Evolutionary conservation across 2,329 filamentous ascomycete genomes (phyloP).

Genomic region (Nigrospora oryzae): DNA sequence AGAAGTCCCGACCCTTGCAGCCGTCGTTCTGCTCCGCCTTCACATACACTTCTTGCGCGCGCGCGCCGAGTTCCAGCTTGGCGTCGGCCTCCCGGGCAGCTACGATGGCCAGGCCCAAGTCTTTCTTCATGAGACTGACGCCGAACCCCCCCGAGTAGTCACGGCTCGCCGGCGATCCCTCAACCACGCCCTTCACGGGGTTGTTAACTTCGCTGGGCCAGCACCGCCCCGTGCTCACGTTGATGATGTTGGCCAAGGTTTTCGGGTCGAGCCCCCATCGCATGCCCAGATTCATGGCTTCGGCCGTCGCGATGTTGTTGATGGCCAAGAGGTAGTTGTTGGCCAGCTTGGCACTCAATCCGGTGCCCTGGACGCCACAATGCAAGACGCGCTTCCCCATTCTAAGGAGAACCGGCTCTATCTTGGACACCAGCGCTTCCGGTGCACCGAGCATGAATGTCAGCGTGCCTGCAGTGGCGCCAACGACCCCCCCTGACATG

Average conservation of each 20-base stretch:
- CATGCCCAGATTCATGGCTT: conserved; percentile 59
- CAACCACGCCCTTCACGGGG: conserved; percentile 77
- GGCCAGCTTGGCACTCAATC: conserved; percentile 84
- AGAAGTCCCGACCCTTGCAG: conserved; percentile 69
- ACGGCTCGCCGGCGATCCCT: conserved; percentile 63
- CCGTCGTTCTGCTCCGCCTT: conserved; percentile 50
- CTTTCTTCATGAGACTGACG: conserved; percentile 72
- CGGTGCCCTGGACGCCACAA: conserved; percentile 75
- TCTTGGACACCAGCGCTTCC: conserved; percentile 48
- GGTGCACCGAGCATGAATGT: conserved; percentile 91
- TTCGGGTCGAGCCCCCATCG: conserved; percentile 50
- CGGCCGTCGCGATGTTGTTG: conserved; percentile 71
- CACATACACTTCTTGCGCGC: conserved; percentile 60
- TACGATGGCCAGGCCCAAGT: conserved; percentile 63
- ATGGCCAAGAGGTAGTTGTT: conserved; percentile 96
- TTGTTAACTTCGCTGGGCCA: conserved; percentile 98
- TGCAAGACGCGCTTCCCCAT: conserved; percentile 88
- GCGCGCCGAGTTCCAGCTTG: conserved; percentile 53
- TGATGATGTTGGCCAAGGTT: conserved; percentile 77
- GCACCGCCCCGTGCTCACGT: conserved; percentile 86
- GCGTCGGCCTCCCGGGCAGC: conserved; percentile 62
- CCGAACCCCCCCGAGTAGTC: conserved; percentile 76
- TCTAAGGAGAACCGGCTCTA: conserved; percentile 60
- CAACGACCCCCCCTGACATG: conserved; percentile 94
- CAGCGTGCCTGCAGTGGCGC: conserved; percentile 75